phyloP scores from a whole-genome alignment of 352 stramenopile genomes.

The Phytophthora europaea region DNA sequence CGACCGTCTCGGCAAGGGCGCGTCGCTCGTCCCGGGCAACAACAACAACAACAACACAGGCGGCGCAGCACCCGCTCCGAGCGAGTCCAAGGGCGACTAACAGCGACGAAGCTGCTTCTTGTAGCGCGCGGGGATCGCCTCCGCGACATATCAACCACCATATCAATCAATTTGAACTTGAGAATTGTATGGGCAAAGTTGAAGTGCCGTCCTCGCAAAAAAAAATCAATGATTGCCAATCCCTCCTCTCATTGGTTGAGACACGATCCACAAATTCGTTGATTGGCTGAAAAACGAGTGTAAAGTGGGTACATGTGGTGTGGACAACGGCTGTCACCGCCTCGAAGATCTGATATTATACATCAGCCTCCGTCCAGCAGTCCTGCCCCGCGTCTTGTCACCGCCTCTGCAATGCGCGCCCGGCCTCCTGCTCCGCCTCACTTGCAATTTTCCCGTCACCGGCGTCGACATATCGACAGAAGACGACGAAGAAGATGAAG shows the following conservation, averaged over 20 bases:
- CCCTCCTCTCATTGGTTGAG: conserved; percentile 1
- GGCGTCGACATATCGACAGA: not conserved
- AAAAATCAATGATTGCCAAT: conserved; percentile 23
- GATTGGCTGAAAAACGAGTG: conserved; percentile 8
- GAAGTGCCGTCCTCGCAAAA: conserved; percentile 25
- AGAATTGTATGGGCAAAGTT: conserved; percentile 39
- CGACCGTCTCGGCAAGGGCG: conserved; percentile 88
- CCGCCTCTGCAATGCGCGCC: conserved; percentile 9
- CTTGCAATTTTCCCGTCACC: conserved; percentile 27
- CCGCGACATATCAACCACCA: not conserved
- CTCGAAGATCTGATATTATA: conserved; percentile 29
- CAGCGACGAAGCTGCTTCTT: not conserved
- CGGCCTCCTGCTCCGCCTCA: conserved; percentile 15
- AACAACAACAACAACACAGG: conserved; percentile 10
- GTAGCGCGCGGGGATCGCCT: not conserved
- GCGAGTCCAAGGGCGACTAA: conserved; percentile 40
- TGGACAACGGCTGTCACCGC: conserved; percentile 2
- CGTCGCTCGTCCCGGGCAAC: conserved; percentile 44
- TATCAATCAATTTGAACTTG: conserved; percentile 17
- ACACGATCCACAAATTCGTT: not conserved
- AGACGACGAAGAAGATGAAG: conserved; percentile 48
- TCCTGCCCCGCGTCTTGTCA: conserved; percentile 16
- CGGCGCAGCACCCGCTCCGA: conserved; percentile 12
- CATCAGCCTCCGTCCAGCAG: conserved; percentile 11
- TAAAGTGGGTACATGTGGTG: conserved; percentile 5